phyloP scores from a whole-genome alignment of 495 filamentous ascomycete genomes.

The Neurospora tetraspora region DNA sequence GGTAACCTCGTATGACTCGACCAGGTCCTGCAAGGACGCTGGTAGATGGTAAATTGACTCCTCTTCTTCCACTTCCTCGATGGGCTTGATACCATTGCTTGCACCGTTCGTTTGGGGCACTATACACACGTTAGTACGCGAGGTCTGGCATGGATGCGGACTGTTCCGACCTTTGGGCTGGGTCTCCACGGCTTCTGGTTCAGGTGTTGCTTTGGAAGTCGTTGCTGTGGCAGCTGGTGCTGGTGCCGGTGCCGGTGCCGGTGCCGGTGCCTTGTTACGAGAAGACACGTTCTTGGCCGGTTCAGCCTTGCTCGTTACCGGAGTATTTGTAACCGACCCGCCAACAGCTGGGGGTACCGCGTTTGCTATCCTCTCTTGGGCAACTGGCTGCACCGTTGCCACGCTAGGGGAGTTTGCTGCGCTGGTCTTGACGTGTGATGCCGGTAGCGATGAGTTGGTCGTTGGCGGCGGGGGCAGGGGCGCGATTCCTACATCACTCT shows the following conservation, averaged over 20 bases:
- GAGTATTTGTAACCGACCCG: slow-evolving; percentile 8
- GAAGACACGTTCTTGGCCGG: slow-evolving; percentile 12
- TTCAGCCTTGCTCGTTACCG: slow-evolving; percentile 11
- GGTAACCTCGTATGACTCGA: slow-evolving; percentile 81
- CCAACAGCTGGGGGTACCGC: slow-evolving; percentile 13
- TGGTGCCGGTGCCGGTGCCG: background rate
- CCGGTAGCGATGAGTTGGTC: slow-evolving; percentile 39
- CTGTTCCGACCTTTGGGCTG: slow-evolving; percentile 8
- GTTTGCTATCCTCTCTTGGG: slow-evolving; percentile 26
- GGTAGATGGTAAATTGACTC: slow-evolving; percentile 96
- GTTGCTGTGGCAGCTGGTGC: slow-evolving; percentile 18
- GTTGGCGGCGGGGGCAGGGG: slow-evolving; percentile 82
- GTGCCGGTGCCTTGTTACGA: slow-evolving; percentile 32
- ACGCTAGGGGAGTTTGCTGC: slow-evolving; percentile 34
- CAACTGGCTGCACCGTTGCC: slow-evolving; percentile 29
- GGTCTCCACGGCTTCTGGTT: slow-evolving; percentile 6
- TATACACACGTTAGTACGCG: slow-evolving; percentile 17
- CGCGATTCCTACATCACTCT: slow-evolving; percentile 89
- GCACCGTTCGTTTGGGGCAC: slow-evolving; percentile 45
- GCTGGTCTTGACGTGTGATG: slow-evolving; percentile 29
- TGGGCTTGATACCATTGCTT: slow-evolving; percentile 38
- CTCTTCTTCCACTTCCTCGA: slow-evolving; percentile 43
- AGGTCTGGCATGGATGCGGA: background rate
- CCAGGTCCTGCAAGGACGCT: slow-evolving; percentile 74
- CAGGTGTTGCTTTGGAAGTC: slow-evolving; percentile 27